Base-by-base conservation (phyloP, 306 rosid genomes). In the Chamaecrista fasciculata region DNA sequence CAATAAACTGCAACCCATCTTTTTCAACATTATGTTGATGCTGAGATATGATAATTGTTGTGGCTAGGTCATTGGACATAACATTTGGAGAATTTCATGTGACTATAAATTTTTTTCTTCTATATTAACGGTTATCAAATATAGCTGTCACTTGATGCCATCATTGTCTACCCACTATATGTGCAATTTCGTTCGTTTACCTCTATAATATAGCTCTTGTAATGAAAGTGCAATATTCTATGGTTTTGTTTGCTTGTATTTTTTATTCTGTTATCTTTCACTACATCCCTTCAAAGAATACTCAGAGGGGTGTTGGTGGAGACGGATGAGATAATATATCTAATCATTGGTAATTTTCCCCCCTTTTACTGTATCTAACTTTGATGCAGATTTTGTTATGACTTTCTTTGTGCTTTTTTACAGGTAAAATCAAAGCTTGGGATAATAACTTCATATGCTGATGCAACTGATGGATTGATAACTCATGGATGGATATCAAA, bases 401-500 rank as follows among this genome's bases (percentile, higher is more conserved):
- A 57, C 31, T 59, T 31, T 5, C 4, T 36, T 36, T 5, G 8
- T 5, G 8, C 9, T 36, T 4, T 37, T 76, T 70, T 48, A 62
- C 83, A 91, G 97, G 97, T 94, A 72, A 94, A 88, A 81, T 94
- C 97, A 0, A 94, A 94, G 75, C 89, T 82, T 53, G 83, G 70
- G 67, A 86, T 91, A 81, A 79, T 94, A 66, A 80, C 92, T 81
- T 91, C 99, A 25, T 91, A 85, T 75, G 65, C 79, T 53, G 96
- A 94, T 72, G 97, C 90, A 43, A 68, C 83, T 53, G 95, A 80
- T 44, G 96, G 97, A 71, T 79, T 91, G 74, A 77, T 94, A 76
- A 85, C 92, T 46, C 99, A 94, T 82, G 99, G 99, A 65, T 94
- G 99, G 99, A 85, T 94, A 78, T 77, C 97, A 70, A 94, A 85